A percentile compares a stretch with the other conserved stretches of the same genome.
phyloP scores from a whole-genome alignment of 2,329 filamentous ascomycete genomes.

The Talaromyces sp. region DNA sequence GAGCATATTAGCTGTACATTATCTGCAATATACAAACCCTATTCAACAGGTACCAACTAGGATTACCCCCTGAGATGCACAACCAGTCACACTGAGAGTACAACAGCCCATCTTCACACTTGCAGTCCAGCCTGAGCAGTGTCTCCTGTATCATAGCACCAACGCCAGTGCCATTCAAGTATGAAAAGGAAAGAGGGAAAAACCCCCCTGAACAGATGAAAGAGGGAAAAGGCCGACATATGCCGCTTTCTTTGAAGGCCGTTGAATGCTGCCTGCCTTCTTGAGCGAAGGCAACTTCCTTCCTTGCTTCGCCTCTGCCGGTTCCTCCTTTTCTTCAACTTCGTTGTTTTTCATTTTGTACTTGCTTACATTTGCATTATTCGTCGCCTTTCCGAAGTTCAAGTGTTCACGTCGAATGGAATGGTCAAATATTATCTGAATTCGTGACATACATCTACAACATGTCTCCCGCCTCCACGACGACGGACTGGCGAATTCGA shows the following conservation, averaged over 20 bases:
- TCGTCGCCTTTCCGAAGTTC: background rate
- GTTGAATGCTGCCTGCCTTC: background rate
- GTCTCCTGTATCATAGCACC: background rate
- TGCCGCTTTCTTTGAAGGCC: background rate
- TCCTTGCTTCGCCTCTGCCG: background rate
- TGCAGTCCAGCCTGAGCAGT: background rate
- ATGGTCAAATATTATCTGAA: background rate
- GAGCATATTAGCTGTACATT: background rate
- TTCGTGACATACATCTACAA: background rate
- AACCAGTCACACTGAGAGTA: background rate
- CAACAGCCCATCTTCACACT: background rate
- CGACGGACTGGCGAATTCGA: slow-evolving; percentile 4
- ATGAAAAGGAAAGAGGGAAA: background rate
- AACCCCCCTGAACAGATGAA: too few relatives aligned
- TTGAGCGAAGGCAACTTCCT: background rate
- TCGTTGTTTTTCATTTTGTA: background rate
- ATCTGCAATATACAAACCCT: background rate
- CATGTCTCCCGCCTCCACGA: background rate
- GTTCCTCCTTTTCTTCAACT: background rate
- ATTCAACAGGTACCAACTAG: background rate
- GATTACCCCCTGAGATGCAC: background rate
- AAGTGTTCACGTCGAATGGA: background rate
- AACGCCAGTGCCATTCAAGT: background rate
- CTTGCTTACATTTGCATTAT: background rate
- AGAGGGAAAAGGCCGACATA: background rate